Percentiles rank a stretch among this genome's conserved stretches.
Conservation (phyloP, 306 rosid species). For the Ziziphus jujuba region DNA sequence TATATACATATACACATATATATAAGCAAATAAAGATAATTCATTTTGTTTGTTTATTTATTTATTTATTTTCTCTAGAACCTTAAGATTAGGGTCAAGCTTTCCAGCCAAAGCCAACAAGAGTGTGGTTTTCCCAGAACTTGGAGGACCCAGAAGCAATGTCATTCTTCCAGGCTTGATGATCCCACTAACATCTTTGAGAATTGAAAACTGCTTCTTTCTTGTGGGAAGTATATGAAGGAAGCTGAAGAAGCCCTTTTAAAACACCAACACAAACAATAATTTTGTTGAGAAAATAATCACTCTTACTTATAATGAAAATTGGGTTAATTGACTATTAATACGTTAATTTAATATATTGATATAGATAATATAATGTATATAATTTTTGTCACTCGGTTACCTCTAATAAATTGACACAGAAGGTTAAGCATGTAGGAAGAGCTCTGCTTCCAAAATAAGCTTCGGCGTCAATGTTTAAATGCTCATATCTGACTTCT, state of each 20-base stretch:
- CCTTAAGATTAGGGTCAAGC: slow-evolving; percentile 20
- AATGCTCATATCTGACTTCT: slow-evolving; percentile 77
- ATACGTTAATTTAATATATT: too few species aligned
- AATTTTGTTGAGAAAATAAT: too few species aligned
- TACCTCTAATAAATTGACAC: slow-evolving; percentile 47
- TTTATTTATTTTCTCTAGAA: too few species aligned
- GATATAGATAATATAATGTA: too few species aligned
- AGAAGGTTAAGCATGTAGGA: slow-evolving; percentile 66
- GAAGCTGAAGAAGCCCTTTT: slow-evolving; percentile 26
- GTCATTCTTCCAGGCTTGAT: slow-evolving; percentile 60
- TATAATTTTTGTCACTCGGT: too few species aligned
- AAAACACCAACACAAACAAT: too few species aligned
- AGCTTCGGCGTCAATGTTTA: slow-evolving; percentile 76
- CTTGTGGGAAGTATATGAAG: slow-evolving; percentile 31
- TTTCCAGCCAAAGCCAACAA: slow-evolving; percentile 79
- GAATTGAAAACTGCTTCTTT: slow-evolving; percentile 32
- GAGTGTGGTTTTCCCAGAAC: slow-evolving; percentile 81
- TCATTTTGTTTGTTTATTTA: too few species aligned
- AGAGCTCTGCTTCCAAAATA: slow-evolving; percentile 74
- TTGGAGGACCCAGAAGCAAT: slow-evolving; percentile 90
- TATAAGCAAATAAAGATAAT: too few species aligned
- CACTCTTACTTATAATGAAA: too few species aligned
- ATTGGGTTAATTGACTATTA: too few species aligned
- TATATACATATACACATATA: slow-evolving; percentile 35
- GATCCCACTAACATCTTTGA: slow-evolving; percentile 37